Conservation (phyloP, 2,329 filamentous ascomycete species). For the Fusarium sp. region DNA sequence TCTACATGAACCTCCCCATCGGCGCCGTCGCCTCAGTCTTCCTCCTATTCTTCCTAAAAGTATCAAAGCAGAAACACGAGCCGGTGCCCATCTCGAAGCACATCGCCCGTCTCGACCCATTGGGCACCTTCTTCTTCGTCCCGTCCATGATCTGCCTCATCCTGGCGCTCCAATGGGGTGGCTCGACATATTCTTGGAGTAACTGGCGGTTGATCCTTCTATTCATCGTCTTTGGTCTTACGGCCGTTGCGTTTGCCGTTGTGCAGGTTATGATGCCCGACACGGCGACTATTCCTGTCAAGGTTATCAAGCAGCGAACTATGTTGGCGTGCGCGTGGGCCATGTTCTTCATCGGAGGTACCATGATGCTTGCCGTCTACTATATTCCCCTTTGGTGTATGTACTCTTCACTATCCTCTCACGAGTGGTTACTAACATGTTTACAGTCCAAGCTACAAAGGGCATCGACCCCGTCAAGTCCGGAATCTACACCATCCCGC, state of each 20-base stretch:
- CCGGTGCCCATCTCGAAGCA: conserved; percentile 52
- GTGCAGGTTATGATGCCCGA: conserved; percentile 63
- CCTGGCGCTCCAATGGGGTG: conserved; percentile 70
- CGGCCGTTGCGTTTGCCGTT: conserved; percentile 56
- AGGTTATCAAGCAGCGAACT: conserved; percentile 63
- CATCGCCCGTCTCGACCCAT: conserved; percentile 62
- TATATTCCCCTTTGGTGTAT: conserved; percentile 64
- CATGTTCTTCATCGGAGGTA: conserved; percentile 57
- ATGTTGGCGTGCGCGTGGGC: conserved; percentile 58
- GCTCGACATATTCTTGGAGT: conserved; percentile 60
- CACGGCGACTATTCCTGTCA: conserved; percentile 63
- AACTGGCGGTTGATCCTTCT: conserved; percentile 62
- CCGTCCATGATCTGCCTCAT: conserved; percentile 66
- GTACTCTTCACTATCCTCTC: conserved; percentile 32
- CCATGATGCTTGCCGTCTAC: conserved; percentile 63
- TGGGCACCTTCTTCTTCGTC: conserved; percentile 67
- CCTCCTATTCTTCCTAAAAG: conserved; percentile 58
- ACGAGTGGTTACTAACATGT: conserved; percentile 26
- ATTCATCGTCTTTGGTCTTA: conserved; percentile 59
- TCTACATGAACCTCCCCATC: conserved; percentile 66
- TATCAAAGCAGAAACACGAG: conserved; percentile 47
- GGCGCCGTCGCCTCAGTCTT: conserved; percentile 60
- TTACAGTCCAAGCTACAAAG: conserved; percentile 63
- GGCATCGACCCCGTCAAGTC: conserved; percentile 61
- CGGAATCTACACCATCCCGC: conserved; percentile 64